These are phyloP conservation scores for Myxozyma lipomycoides DNA, from an alignment of 805 yeast species.

Conservation along the genomic window DNA sequence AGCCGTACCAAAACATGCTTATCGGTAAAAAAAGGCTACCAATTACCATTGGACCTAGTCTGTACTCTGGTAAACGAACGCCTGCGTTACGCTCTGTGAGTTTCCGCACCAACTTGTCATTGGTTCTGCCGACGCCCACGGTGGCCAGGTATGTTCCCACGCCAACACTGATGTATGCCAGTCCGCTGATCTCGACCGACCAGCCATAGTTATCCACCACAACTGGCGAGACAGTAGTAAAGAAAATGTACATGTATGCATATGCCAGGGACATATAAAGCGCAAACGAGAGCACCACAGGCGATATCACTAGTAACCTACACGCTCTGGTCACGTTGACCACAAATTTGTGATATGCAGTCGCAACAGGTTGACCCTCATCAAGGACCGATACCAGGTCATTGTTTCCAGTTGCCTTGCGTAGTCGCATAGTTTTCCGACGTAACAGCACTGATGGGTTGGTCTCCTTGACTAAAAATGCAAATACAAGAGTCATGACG, in stretches of 20 bases:
- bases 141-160: conserved; percentile 49
- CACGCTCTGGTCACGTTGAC: conserved; percentile 36
- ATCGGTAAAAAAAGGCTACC: conserved; percentile 47
- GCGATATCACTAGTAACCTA: conserved; percentile 34
- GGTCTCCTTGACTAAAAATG: conserved; percentile 67
- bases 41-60: conserved; percentile 49
- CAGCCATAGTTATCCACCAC: conserved; percentile 48
- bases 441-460: conserved; percentile 71
- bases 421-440: conserved; percentile 11
- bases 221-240: conserved; percentile 57
- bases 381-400: conserved; percentile 43
- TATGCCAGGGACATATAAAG: conserved; percentile 25
- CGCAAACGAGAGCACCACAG: conserved; percentile 16
- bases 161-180: conserved; percentile 58
- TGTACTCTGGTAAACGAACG: conserved; percentile 46
- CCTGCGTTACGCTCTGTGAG: conserved; percentile 23
- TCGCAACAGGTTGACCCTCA: conserved; percentile 47
- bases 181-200: conserved; percentile 54
- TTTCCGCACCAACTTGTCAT: conserved; percentile 17
- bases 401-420: not conserved
- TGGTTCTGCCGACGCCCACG: conserved; percentile 41
- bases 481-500: conserved; percentile 16
- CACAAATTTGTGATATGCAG: conserved; percentile 29
- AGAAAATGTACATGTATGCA: conserved; percentile 43
- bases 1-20: conserved; percentile 46